Conservation (phyloP, 192 early-diverging fungal species). For the Entomortierella parvispora region DNA sequence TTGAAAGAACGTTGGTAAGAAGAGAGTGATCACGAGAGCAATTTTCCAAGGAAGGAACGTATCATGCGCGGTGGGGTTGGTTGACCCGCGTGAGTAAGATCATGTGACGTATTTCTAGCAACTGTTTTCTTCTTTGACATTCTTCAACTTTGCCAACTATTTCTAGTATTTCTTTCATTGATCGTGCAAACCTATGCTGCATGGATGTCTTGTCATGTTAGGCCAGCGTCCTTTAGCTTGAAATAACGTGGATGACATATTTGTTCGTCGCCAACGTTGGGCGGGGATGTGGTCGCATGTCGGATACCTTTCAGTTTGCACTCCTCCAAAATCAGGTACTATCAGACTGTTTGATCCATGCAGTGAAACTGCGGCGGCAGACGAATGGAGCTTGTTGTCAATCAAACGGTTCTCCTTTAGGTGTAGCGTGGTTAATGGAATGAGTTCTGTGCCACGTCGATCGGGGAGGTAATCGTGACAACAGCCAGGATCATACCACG, state of each 20-base stretch:
- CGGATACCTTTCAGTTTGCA: constrained; percentile 9
- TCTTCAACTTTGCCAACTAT: no score
- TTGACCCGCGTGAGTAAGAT: no score
- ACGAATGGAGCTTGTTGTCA: constrained; percentile 16
- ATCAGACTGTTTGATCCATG: constrained; percentile 15
- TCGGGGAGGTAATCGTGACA: constrained; percentile 16
- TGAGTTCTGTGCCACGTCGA: constrained; percentile 12
- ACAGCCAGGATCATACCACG: constrained; percentile 18
- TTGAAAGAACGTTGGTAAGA: no score
- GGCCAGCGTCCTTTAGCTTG: constrained; percentile 21
- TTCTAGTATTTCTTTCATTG: no score
- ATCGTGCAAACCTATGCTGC: constrained; percentile 16
- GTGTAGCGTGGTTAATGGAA: constrained; percentile 19
- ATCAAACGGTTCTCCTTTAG: constrained; percentile 25
- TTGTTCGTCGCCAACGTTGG: constrained; percentile 7
- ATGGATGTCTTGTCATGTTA: constrained; percentile 23
- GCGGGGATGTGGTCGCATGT: constrained; percentile 11
- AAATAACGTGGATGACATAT: constrained; percentile 12
- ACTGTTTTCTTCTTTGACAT: no score
- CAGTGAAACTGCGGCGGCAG: constrained; percentile 17
- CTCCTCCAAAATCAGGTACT: constrained; percentile 17
- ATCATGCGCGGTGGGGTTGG: no score
- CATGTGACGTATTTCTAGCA: no score
- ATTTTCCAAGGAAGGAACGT: no score
- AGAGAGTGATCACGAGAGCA: no score